phyloP scores from a whole-genome alignment of 129 eudicot genomes.

The Deinandra increscens region DNA sequence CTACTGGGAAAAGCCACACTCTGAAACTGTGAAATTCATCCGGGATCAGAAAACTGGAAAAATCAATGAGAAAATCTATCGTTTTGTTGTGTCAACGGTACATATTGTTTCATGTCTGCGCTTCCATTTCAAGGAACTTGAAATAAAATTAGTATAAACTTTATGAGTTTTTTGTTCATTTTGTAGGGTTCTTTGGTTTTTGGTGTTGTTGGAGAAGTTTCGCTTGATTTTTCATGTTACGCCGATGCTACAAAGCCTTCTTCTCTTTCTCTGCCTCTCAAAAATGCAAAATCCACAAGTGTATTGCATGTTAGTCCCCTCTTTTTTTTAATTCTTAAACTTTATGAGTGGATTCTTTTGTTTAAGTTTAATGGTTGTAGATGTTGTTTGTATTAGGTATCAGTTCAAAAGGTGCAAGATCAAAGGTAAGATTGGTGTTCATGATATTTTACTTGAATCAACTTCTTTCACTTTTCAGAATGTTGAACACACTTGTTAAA shows the following conservation, averaged over 20 bases:
- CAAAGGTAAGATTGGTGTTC: conserved; percentile 51
- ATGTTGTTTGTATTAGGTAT: conserved; percentile 54
- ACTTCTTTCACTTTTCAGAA: neutral
- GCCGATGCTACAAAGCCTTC: conserved; percentile 64
- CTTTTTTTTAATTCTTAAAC: neutral
- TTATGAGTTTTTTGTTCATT: neutral
- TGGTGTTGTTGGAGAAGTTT: conserved; percentile 92
- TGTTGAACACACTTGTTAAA: conserved; percentile 10
- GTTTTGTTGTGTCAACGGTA: conserved; percentile 75
- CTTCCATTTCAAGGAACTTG: conserved; percentile 30
- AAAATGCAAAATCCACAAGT: conserved; percentile 54
- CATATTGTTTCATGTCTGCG: conserved; percentile 23
- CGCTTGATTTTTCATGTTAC: conserved; percentile 72
- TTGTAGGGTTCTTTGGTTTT: conserved; percentile 73
- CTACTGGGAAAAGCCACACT: conserved; percentile 83
- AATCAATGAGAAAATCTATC: conserved; percentile 69
- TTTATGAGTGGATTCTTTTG: neutral
- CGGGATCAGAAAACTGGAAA: conserved; percentile 73
- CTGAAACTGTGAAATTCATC: conserved; percentile 68
- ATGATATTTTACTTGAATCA: neutral
- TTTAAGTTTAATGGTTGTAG: conserved; percentile 20
- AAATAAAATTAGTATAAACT: neutral
- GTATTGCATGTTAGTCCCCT: conserved; percentile 70
- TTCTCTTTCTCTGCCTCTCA: conserved; percentile 72
- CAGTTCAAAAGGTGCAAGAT: conserved; percentile 78